Base-by-base conservation (phyloP, 2,329 filamentous ascomycete species). In the Fusarium sp. region DNA sequence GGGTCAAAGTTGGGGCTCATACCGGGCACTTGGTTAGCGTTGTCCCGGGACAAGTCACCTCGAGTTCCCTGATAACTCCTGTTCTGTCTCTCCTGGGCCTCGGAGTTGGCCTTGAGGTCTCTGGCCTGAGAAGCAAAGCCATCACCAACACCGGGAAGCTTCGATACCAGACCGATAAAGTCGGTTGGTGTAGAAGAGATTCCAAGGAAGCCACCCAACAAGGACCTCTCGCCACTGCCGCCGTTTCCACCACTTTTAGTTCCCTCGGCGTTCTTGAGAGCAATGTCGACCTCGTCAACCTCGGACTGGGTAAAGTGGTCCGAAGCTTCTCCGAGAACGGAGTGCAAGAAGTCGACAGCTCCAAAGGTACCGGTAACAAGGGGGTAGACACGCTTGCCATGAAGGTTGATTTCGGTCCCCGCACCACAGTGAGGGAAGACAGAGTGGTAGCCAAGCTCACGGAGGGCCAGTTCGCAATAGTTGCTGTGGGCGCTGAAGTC, bases 261-360 rank as follows among this genome's bases (percentile, higher is more conserved):
- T 59, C 85, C 87, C 83, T 91, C 88, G 11, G 93, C 93, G 72
- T 92, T 92, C 73, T 92, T 91, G 54, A 96, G 87, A 5, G 92
- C 93, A 71, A 92, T 83, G 74, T 96, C 92, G 77, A 96, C 91
- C 81, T 96, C 92, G 66, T 95, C 93, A 38, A 96, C 91, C 80
- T 96, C 93, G 18, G 93, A 94, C 80, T 96, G 94, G 3, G 93
- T 93, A 79, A 96, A 94, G 80, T 95, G 93, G 79, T 96, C 94
- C 13, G 90, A 94, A 35, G 93, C 93, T 81, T 96, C 94, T 66
- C 93, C 89, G 58, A 91, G 83, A 34, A 94, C 93, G 1, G 93
- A 95, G 81, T 96, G 94, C 74, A 96, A 85, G 80, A 96, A 96
- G 81, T 96, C 94, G 4, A 96, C 93, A 74, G 91, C 93, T 45